phyloP scores from a whole-genome alignment of 2,329 filamentous ascomycete genomes.

The Chaetomiaceae sp. region DNA sequence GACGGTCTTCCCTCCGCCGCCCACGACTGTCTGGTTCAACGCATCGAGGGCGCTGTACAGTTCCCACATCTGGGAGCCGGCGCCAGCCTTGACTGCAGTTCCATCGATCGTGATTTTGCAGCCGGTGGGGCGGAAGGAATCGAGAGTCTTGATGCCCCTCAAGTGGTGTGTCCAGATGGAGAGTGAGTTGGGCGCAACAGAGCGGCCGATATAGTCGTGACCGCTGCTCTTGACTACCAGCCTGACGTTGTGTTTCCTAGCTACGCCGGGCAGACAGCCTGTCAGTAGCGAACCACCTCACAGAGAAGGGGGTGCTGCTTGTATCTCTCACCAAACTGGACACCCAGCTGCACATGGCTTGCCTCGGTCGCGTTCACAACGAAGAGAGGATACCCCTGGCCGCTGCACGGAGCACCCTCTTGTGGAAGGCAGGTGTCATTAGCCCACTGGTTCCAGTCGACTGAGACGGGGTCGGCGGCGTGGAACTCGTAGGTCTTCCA shows the following conservation, averaged over 20 bases:
- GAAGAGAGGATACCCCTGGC: slow-evolving; percentile 35
- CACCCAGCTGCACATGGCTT: slow-evolving; percentile 28
- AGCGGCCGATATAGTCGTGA: slow-evolving; percentile 52
- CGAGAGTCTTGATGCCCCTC: slow-evolving; percentile 35
- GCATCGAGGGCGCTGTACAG: slow-evolving; percentile 36
- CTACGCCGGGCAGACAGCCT: slow-evolving; percentile 15
- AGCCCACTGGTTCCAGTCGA: slow-evolving; percentile 35
- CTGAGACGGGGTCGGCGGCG: slow-evolving; percentile 32
- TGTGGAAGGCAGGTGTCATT: slow-evolving; percentile 36
- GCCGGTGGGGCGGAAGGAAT: slow-evolving; percentile 31
- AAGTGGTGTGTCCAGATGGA: slow-evolving; percentile 52
- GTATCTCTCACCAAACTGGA: slow-evolving; percentile 34
- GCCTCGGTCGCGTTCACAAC: slow-evolving; percentile 27
- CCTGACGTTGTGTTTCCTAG: slow-evolving; percentile 41
- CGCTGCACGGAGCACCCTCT: slow-evolving; percentile 28
- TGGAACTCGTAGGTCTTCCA: slow-evolving; percentile 31
- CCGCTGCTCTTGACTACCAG: slow-evolving; percentile 51
- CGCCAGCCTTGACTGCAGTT: slow-evolving; percentile 43
- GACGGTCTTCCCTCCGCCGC: slow-evolving; percentile 49
- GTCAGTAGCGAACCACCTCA: not conserved
- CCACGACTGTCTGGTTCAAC: slow-evolving; percentile 33
- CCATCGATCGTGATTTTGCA: slow-evolving; percentile 37
- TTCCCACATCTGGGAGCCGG: slow-evolving; percentile 44
- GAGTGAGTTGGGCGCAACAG: slow-evolving; percentile 51
- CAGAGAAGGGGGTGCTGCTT: not conserved